Percentiles rank a stretch among this genome's conserved stretches.
Evolutionary conservation across 805 yeast genomes (phyloP).

Genomic region (Candida dajiaensis): DNA sequence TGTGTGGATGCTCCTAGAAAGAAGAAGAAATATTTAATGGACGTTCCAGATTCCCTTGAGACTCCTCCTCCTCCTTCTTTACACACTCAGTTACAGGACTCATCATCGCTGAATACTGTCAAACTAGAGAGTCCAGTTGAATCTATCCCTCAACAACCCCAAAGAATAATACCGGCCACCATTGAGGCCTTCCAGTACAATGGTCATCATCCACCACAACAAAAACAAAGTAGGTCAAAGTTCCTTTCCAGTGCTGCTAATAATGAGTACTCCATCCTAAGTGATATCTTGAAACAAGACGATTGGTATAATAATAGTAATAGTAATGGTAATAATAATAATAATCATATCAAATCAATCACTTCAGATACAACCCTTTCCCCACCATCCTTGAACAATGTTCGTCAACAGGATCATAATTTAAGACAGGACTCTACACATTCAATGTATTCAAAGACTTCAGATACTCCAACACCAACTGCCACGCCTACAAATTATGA

Average conservation of each 20-base stretch:
- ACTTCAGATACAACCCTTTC: slow-evolving; percentile 10
- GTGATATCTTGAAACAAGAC: slow-evolving; percentile 50
- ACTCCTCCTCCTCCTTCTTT: too few species aligned
- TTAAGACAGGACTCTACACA: slow-evolving; percentile 7
- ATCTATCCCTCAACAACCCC: too few species aligned
- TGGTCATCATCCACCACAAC: neutral
- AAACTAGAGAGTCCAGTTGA: too few species aligned
- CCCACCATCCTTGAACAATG: slow-evolving; percentile 5
- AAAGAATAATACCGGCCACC: neutral
- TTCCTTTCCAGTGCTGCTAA: slow-evolving; percentile 70
- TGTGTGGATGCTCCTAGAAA: slow-evolving; percentile 92
- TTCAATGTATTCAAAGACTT: slow-evolving; percentile 4
- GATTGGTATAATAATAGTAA: neutral
- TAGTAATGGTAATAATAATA: neutral
- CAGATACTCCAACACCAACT: slow-evolving; percentile 18
- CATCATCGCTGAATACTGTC: too few species aligned
- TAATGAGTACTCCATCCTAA: slow-evolving; percentile 63
- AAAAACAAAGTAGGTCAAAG: slow-evolving; percentile 28
- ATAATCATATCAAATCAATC: neutral
- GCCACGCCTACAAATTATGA: slow-evolving; percentile 15
- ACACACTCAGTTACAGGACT: too few species aligned
- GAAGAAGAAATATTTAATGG: slow-evolving; percentile 72
- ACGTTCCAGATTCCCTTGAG: slow-evolving; percentile 36
- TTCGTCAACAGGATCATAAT: neutral
- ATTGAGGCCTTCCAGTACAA: neutral